Evolutionary conservation across 1,284 basidiomycete species (phyloP), one percentile per base, ranked within the genome.

Genomic region (Cystobasidiaceae sp.): DNA sequence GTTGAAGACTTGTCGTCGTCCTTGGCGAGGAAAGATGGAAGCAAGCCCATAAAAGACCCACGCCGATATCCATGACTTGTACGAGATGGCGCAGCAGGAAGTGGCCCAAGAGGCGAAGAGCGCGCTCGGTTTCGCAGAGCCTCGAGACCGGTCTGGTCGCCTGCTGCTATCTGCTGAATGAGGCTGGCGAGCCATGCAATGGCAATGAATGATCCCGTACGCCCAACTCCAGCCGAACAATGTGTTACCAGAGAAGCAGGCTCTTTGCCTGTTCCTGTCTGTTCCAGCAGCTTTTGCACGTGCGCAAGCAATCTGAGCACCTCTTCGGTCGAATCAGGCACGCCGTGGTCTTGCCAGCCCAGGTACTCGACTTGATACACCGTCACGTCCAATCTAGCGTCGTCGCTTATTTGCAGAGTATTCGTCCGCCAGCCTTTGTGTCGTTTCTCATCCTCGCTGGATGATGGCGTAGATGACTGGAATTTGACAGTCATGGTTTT

Each of bases 171-270:
- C 2, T 43, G 34, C 15, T 56, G 19, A n/a, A 68, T 27, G 61
- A 72, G 41, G 51, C 66, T 71, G 13, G 57, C 45, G 27, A 67
- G 78, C 15, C 89, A 90, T 11, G 83, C 85, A 21, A 90, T 75
- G 0, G 88, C 86, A 72, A 80, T 77, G 45, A 78, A 74, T 1
- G 79, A 80, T 3, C 79, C 79, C 2, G 78, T 80, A 2, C 79
- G 70, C 5, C 79, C 79, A 21, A 80, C 76, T 0, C 79, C 79
- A 0, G 79, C 79, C 5, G 78, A 79, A 67, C 91, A 94, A 70
- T 89, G 85, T 28, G 90, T 83, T 74, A 93, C 84, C 60, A 89
- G 83, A 0, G 90, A 90, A 15, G 51, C 54, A 13, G 39, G 51
- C 13, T 30, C 30, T 4, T 30, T 32, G 34, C 49, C 28, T 2